These are phyloP conservation scores for Phytophthora fragariae DNA, from an alignment of 352 stramenopile genomes.

Conservation along the genomic window DNA sequence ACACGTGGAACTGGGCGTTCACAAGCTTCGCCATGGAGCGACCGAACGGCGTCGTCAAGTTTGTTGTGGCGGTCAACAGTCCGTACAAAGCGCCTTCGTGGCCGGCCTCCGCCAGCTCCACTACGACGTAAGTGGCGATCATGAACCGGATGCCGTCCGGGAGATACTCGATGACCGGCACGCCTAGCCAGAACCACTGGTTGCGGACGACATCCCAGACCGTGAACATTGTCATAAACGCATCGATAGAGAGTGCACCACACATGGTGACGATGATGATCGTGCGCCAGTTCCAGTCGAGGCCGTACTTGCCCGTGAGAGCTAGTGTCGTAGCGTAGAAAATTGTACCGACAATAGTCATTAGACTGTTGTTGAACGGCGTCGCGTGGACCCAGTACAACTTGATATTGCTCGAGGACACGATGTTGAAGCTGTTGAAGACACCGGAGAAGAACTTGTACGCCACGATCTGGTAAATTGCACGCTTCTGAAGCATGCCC, in stretches of 20 bases:
- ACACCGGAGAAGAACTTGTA: slow-evolving; percentile 73
- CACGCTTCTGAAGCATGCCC: slow-evolving; percentile 53
- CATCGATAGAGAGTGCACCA: slow-evolving; percentile 46
- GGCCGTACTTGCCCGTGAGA: slow-evolving; percentile 47
- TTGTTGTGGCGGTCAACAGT: slow-evolving; percentile 55
- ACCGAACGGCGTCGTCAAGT: slow-evolving; percentile 53
- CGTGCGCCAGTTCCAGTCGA: slow-evolving; percentile 65
- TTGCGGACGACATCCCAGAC: slow-evolving; percentile 57
- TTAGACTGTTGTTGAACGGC: slow-evolving; percentile 63
- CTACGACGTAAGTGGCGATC: slow-evolving; percentile 59
- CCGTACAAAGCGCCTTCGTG: slow-evolving; percentile 62
- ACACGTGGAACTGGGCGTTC: slow-evolving; percentile 57
- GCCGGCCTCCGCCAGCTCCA: slow-evolving; percentile 57
- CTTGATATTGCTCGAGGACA: slow-evolving; percentile 62
- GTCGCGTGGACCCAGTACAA: slow-evolving; percentile 65
- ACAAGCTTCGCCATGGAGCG: slow-evolving; percentile 55
- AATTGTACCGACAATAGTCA: slow-evolving; percentile 54
- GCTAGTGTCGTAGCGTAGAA: slow-evolving; percentile 48
- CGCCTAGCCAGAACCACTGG: slow-evolving; percentile 67
- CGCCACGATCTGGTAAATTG: slow-evolving; percentile 60
- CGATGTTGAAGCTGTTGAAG: slow-evolving; percentile 73
- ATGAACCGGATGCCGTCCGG: slow-evolving; percentile 64
- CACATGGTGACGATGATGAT: slow-evolving; percentile 44
- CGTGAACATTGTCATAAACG: slow-evolving; percentile 56
- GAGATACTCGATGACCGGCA: slow-evolving; percentile 56